Base-by-base conservation (phyloP, 2,329 filamentous ascomycete species). In the Fusarium lyarnte region DNA sequence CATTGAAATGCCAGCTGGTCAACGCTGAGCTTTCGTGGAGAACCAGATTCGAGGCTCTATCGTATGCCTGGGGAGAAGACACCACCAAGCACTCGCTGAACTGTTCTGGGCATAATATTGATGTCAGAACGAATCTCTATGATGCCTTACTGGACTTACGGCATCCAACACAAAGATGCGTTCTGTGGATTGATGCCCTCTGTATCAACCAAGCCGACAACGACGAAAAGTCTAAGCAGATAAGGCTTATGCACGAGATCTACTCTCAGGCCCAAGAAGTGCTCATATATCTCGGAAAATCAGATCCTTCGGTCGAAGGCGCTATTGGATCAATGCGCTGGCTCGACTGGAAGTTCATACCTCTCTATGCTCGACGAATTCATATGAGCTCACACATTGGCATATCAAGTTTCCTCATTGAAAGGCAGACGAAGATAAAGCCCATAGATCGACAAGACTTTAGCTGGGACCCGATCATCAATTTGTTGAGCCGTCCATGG, bases 121-220 rank as follows among this genome's bases (percentile, higher is more conserved):
- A 4, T 14, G 29, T 54, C 0, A 5, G 0, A 14, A 8, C 46
- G 3, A 60, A 60, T 0, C 58, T 60, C 0, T 19, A 43, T 8
- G 36, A 42, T 0, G 58, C 58, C 1, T 0, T 60, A 1, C 0
- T 41, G 10, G 46, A 60, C 14, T 16, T 60, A 5, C 36, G 58
- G 0, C 27, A 0, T 10, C 46, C 23, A 6, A 25, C 7, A 4
- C n/a, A 2, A 8, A 31, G 2, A 0, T 35, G 57, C 0, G 9
- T 42, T 2, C 19, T 59, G 0, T 59, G 46, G 57, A 33, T 53
- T 0, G 58, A 60, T 0, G 46, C 46, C 0, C 46, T 60, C 0
- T 60, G 58, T 0, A 60, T 60, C 6, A 60, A 60, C 0, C 58
- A 60, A 0, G 3, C 9, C n/a, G 46, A 60, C 0, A n/a, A 23